phyloP scores from a whole-genome alignment of 108 stramenopile genomes.

The Fistulifera pelliculosa region DNA sequence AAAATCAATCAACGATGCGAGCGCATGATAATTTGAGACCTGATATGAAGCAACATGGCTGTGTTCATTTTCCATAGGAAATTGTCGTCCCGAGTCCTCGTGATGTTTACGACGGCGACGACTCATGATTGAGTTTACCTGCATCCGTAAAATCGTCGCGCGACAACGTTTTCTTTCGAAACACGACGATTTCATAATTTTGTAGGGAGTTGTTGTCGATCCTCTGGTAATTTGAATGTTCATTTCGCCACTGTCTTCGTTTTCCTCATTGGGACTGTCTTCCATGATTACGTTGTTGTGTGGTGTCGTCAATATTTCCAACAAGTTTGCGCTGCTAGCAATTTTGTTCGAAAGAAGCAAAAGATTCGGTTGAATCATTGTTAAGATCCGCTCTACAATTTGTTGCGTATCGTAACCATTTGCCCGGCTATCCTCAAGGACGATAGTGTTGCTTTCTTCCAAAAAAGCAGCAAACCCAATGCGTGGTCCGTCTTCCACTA shows the following conservation, averaged over 20 bases:
- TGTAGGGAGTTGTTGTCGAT: constrained; percentile 47
- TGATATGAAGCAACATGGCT: neutral
- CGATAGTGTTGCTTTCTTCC: constrained; percentile 65
- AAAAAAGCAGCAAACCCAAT: constrained; percentile 73
- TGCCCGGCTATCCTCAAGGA: constrained; percentile 41
- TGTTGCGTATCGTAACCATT: constrained; percentile 39
- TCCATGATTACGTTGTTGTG: constrained; percentile 1
- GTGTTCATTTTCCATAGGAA: constrained; percentile 12
- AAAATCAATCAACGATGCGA: constrained; percentile 74
- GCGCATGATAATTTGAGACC: constrained; percentile 46
- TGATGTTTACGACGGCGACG: no score
- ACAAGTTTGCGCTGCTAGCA: constrained; percentile 21
- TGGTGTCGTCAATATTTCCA: constrained; percentile 22
- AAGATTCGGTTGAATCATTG: constrained; percentile 47
- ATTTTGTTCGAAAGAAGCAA: constrained; percentile 45
- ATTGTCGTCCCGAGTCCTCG: constrained; percentile 9
- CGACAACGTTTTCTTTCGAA: constrained; percentile 64
- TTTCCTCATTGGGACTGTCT: neutral
- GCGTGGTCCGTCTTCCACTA: constrained; percentile 47
- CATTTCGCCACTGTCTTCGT: no score
- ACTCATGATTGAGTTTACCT: constrained; percentile 49
- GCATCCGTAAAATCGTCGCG: constrained; percentile 56
- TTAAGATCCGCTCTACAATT: constrained; percentile 41
- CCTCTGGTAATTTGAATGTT: neutral
- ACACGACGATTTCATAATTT: constrained; percentile 56